Base-by-base conservation (phyloP, 164 flowering plant species). In the Liquidambar formosana region DNA sequence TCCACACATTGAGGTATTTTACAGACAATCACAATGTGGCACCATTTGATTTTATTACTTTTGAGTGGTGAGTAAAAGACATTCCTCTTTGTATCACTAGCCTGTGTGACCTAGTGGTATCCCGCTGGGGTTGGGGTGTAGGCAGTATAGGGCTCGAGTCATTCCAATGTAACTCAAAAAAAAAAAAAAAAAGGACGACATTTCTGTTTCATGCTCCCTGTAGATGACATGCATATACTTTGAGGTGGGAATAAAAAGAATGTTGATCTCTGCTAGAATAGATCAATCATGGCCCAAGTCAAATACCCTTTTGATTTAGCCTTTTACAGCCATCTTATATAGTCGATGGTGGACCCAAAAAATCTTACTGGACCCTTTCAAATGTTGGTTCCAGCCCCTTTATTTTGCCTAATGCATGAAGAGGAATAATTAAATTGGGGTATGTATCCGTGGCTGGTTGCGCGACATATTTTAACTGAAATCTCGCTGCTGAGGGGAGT, bases 1-100 rank as follows among this genome's bases (percentile, higher is more conserved):
- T 71, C 99, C 99, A 61, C 91, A 96, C 78, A 89, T 96, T 57
- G 98, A 93, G 98, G 98, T 93, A 86, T 72, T 16, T 27, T 8
- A 10, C 8, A 15, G 18, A 26, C 4, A 6, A 48, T 43, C 5
- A 66, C 38, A 51, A 41, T 51, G 5, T 26, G 4, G 22, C 23
- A 15, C 33, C 4, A 15, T 14, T 15, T 23, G n/a, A 23, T 64
- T 47, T 26, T 48, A 9, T 47, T 47, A 0, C 13, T 14, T 21
- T 8, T 22, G 6, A 51, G 16, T 51, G 8, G n/a, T 18, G 10
- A 51, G 54, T 51, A 51, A n/a, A 51, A 33, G 23, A 53, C n/a
- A 18, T 5, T 49, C 53, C 53, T 15, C 53, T 49, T 57, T 14
- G 33, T 26, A 10, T n/a, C n/a, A n/a, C n/a, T n/a, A n/a, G n/a